Base-by-base conservation (phyloP, 2,329 filamentous ascomycete genomes). In the Alternaria conjuncta region DNA sequence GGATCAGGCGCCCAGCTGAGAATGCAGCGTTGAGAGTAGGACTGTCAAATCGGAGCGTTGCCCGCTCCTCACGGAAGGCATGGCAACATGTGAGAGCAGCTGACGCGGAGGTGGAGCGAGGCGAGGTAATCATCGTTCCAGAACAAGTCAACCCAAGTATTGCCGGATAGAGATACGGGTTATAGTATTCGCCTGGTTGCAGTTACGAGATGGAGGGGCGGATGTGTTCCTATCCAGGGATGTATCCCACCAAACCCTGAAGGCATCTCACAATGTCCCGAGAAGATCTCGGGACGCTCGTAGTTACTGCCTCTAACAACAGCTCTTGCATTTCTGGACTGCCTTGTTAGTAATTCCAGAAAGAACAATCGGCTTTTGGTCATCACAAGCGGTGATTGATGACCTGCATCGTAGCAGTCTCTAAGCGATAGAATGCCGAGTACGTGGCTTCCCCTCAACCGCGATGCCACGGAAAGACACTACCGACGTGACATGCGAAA, bases 401-500 rank as follows among this genome's bases (percentile, higher is more conserved):
- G 20, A 53, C 28, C 49, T 41, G 51, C 46, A 32, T 44, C 47
- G 53, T 54, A 47, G 58, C 36, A 32, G 21, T 28, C 21, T 50
- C 15, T 49, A 50, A 53, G 56, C 58, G 60, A 28, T 63, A 46
- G 49, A 46, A 57, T 28, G 55, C 28, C 51, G 32, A 59, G 65
- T 60, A 76, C 75, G 71, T 75, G 74, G 70, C 71, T 65, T 66
- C 64, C 70, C 63, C 71, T 70, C 66, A 73, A 71, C 72, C 62
- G 73, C 67, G 55, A 45, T 61, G 53, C 64, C 49, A 59, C 57
- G 55, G 61, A 50, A 55, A 61, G 57, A 53, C 61, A 53, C 32
- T 66, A 63, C 63, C 63, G 60, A 60, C 46, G 32, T 50, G 49
- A 65, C 61, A 63, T 60, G 49, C 32, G 28, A 47, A 46, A 61